Base-by-base conservation (phyloP, 371 early-diverging fungal species). In the Mucor irregularis region DNA sequence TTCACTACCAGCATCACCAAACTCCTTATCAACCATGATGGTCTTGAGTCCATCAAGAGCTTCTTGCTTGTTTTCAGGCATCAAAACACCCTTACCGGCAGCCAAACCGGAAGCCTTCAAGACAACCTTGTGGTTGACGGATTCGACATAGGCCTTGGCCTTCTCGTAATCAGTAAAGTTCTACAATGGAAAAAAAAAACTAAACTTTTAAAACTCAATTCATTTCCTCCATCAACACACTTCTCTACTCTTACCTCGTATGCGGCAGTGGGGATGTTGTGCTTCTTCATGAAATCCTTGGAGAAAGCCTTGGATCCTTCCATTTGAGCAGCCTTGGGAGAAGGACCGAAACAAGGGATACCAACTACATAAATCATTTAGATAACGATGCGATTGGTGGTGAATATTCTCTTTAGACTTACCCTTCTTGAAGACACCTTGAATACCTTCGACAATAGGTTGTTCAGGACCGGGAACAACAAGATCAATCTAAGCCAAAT, bases 271-370 rank as follows among this genome's bases (percentile, higher is more conserved):
- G 98, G 98, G 62, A 98, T 96, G 56, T 81, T 71, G 80, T 98
- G 94, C 71, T 86, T 87, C 71, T 85, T 83, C 98, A 98, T 98
- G 68, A 98, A 98, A 68, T 96, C 93, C 75, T 97, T 98, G 60
- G 94, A 90, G 69, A 94, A 98, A 9, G 97, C 92, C 81, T 98
- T 98, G 59, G 97, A 96, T 4, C 96, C 97, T 75, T 98, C 98
- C 78, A 98, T 86, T 48, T 76, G 80, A 43, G 97, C 94, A 22
- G 98, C 98, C 60, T 84, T 85, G 42, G 76, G 66, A 19, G 95
- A 93, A 28, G 98, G 98, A 7, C 97, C 98, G 61, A 98, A 97
- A 65, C 90, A 90, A 8, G 94, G 87, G 61, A 97, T 92, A 46
- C 98, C 98, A 42, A 92, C 97, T 91, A 59, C 11, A 14, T 26